Evolutionary conservation across 2,329 filamentous ascomycete genomes (phyloP).

Genomic region (Fusarium sp.): DNA sequence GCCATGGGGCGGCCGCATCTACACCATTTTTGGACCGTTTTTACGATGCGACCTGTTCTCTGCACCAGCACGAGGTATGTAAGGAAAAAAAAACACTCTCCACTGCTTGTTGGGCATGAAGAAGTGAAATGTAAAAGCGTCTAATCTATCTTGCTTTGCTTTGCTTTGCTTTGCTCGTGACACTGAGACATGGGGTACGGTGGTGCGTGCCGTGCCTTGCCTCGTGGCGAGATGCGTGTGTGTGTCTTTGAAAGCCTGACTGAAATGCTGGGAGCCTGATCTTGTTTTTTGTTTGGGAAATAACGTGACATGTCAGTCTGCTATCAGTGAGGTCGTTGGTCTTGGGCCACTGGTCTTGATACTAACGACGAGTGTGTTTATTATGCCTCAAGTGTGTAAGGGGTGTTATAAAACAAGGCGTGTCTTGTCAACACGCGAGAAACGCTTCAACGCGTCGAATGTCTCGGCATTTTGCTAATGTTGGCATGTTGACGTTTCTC

Average conservation of each 20-base stretch:
- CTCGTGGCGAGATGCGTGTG: neutral
- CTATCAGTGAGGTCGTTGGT: neutral
- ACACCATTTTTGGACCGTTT: neutral
- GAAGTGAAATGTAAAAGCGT: neutral
- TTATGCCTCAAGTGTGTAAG: neutral
- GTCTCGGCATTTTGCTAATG: neutral
- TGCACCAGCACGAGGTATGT: neutral
- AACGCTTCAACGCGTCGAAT: neutral
- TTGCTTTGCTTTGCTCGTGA: neutral
- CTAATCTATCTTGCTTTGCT: neutral
- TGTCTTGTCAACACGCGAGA: neutral
- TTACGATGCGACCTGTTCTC: neutral
- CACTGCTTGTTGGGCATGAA: neutral
- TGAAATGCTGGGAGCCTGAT: neutral
- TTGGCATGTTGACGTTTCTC: neutral
- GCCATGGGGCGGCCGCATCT: neutral
- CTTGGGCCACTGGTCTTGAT: neutral
- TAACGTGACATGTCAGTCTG: neutral
- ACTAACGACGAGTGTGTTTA: neutral
- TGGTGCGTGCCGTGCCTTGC: slow-evolving; percentile 1
- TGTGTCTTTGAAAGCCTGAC: neutral
- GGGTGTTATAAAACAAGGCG: neutral
- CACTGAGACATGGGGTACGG: neutral
- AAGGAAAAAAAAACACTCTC: neutral
- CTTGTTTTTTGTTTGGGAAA: neutral